Evolutionary conservation across 345 rosid species (phyloP), one percentile per base, ranked within the genome.

Genomic region (Salix exigua): DNA sequence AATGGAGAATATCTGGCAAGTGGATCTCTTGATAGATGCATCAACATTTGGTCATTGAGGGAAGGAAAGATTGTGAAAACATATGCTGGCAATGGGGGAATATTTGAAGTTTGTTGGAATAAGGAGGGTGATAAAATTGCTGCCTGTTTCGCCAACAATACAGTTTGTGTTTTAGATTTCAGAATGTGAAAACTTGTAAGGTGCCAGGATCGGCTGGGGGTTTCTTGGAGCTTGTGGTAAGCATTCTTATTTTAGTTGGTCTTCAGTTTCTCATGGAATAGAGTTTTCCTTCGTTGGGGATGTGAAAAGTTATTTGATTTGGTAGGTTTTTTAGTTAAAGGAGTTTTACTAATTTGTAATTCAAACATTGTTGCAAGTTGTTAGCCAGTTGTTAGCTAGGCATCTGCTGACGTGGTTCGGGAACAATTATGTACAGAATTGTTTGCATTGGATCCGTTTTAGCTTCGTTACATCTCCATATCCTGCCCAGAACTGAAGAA

Each of bases 41-140:
- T 96, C 66, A 96, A 89, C 81, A 82, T 96, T 51, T 96, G 99
- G 99, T 96, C 99, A 11, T 73, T 94, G 66, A 96, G 92, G 84
- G 98, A 96, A 77, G 90, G 91, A 35, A 96, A 90, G 88, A 87
- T 96, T 4, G 91, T 94, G 64, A 94, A 90, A 85, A 92, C 98
- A n/a, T 94, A 90, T 77, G 83, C 92, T 0, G 99, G 99, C 72
- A 86, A 85, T 17, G 99, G 99, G 25, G 97, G 97, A 6, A 91
- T 96, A 19, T 96, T 91, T 72, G 97, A 96, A 83, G 99, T 94
- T 73, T 92, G 97, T 81, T 96, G 99, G 98, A 96, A 91, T 42
- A 96, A 91, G 82, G 98, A 96, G 81, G 99, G 99, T 38, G 92
- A 88, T 87, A 94, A 89, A 85, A 91, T 96, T 62, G 99, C 99